Evolutionary conservation across 371 early-diverging fungal genomes (phyloP).

Genomic region (Lichtheimia hyalospora): DNA sequence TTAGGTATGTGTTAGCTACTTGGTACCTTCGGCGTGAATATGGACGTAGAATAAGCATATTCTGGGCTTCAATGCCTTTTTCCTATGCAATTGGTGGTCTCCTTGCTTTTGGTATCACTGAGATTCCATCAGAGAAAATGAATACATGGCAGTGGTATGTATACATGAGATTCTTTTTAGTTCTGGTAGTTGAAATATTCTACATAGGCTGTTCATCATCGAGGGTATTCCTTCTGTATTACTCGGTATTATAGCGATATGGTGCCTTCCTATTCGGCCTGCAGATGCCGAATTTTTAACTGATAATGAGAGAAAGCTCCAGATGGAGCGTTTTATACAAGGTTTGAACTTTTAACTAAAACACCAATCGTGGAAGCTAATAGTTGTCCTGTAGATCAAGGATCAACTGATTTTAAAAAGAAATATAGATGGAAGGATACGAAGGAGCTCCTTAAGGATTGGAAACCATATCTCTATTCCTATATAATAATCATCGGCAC

Average conservation of each 20-base stretch:
- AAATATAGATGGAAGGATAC: neutral
- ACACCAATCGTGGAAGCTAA: neutral
- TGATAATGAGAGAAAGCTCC: neutral
- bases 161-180: neutral
- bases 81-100: neutral
- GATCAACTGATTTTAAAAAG: no score
- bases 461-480: constrained; percentile 4
- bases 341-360: no score
- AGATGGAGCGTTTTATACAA: neutral
- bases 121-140: neutral
- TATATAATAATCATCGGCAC: neutral
- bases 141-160: constrained; percentile 1
- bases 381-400: no score
- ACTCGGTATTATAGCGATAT: neutral
- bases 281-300: neutral
- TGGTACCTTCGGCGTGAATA: neutral
- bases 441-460: neutral
- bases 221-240: neutral
- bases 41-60: neutral
- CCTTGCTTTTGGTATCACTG: neutral
- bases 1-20: neutral
- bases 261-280: neutral
- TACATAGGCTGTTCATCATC: neutral
- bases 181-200: no score
- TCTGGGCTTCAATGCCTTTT: neutral